Percentiles rank a stretch among this genome's conserved stretches.
Conservation (phyloP, 2,329 filamentous ascomycete genomes). For the Thielaviopsis punctulata region DNA sequence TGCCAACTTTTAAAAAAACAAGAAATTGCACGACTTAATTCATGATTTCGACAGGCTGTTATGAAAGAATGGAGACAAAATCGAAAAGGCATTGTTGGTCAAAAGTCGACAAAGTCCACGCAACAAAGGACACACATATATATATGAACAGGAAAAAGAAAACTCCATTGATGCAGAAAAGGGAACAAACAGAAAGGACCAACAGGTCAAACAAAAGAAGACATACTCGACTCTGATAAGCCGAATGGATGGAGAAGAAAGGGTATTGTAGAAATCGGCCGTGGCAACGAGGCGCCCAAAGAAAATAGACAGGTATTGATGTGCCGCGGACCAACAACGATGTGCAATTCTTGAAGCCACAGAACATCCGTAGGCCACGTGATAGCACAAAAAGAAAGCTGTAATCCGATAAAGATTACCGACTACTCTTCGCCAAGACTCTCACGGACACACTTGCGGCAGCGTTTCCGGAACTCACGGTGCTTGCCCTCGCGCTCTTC, state of each 20-base stretch:
- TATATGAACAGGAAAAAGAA: constrained; percentile 4
- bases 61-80: background rate
- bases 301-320: no score
- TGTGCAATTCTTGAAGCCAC: no score
- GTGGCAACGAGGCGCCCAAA: no score
- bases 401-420: background rate
- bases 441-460: constrained; percentile 62
- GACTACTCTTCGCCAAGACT: constrained; percentile 56
- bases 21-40: background rate
- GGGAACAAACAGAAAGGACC: background rate
- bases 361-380: no score
- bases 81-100: background rate
- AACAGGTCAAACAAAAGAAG: background rate
- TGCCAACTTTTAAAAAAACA: background rate
- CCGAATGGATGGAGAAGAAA: background rate
- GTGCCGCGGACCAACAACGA: no score
- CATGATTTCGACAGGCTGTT: background rate
- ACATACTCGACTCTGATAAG: no score
- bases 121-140: background rate
- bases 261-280: background rate
- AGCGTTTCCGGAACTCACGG: constrained; percentile 62
- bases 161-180: background rate
- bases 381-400: background rate
- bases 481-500: constrained; percentile 47
- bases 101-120: background rate